Percentiles rank a stretch among this genome's conserved stretches.
These are phyloP conservation scores for Bruguiera sexangula DNA, from an alignment of 345 rosid genomes.

Conservation along the genomic window DNA sequence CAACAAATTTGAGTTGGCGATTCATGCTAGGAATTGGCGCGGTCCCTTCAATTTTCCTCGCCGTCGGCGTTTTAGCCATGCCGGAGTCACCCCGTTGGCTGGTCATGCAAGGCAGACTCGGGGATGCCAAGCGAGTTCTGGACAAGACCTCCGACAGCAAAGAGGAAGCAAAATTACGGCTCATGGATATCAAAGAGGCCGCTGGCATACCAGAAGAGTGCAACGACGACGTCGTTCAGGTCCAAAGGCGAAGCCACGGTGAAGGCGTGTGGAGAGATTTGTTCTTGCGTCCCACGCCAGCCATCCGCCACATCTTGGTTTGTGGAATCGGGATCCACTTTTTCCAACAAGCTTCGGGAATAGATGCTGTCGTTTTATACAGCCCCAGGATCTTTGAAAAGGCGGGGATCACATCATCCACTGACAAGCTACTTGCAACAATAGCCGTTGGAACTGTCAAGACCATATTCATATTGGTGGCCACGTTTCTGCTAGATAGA, in stretches of 20 bases:
- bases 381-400: constrained; percentile 72
- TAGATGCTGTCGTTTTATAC: constrained; percentile 82
- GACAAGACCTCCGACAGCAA: constrained; percentile 61
- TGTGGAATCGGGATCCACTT: constrained; percentile 71
- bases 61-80: constrained; percentile 59
- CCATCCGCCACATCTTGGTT: constrained; percentile 65
- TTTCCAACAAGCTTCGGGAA: constrained; percentile 84
- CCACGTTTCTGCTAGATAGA: constrained; percentile 68
- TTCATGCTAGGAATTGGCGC: constrained; percentile 82
- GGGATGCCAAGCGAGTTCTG: constrained; percentile 73
- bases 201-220: constrained; percentile 76
- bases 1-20: constrained; percentile 66
- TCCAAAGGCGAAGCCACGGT: constrained; percentile 38
- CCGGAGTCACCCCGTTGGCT: constrained; percentile 99
- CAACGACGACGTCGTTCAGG: constrained; percentile 64
- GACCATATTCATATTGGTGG: constrained; percentile 60
- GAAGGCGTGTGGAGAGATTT: constrained; percentile 74
- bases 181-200: constrained; percentile 71
- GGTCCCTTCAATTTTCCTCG: constrained; percentile 63
- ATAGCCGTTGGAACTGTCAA: constrained; percentile 79
- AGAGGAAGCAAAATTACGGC: constrained; percentile 57
- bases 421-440: constrained; percentile 58
- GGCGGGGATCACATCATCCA: constrained; percentile 57
- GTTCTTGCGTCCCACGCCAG: constrained; percentile 52
- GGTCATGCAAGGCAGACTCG: constrained; percentile 83